Percentiles rank a stretch among this genome's conserved stretches.
Conservation (phyloP, 306 rosid species). For the Corylus heterophylla region DNA sequence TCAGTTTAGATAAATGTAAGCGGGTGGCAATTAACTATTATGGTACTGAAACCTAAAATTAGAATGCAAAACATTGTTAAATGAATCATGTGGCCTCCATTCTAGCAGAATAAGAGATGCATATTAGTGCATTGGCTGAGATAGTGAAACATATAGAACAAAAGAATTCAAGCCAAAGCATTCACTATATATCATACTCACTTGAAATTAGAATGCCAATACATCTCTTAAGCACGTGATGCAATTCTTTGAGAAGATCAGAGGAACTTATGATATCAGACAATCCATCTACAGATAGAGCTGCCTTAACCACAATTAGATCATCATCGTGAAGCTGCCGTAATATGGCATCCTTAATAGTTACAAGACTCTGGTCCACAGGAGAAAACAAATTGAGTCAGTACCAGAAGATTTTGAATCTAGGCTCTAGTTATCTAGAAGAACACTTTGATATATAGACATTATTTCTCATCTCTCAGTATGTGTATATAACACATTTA, state of each 20-base stretch:
- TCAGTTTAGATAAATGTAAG: background rate
- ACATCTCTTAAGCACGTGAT: conserved; percentile 63
- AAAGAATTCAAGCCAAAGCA: background rate
- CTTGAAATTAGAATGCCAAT: conserved; percentile 49
- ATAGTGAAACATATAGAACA: background rate
- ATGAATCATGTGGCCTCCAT: background rate
- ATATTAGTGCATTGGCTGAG: background rate
- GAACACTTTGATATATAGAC: background rate
- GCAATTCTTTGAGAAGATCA: conserved; percentile 62
- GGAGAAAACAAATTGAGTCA: conserved; percentile 18
- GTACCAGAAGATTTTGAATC: conserved; percentile 15
- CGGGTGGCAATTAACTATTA: background rate
- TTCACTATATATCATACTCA: conserved; percentile 31
- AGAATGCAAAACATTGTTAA: background rate
- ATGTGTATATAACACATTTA: too few species aligned
- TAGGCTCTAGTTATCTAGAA: background rate
- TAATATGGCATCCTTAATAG: conserved; percentile 64
- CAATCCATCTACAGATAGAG: conserved; percentile 62
- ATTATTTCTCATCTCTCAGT: background rate
- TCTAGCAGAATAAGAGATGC: background rate
- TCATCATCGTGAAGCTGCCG: conserved; percentile 80
- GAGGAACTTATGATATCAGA: conserved; percentile 47
- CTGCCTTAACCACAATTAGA: conserved; percentile 76
- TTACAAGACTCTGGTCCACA: conserved; percentile 59
- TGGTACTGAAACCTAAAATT: background rate